Conservation (phyloP, 1,284 basidiomycete genomes). For the Baeospora myosura region DNA sequence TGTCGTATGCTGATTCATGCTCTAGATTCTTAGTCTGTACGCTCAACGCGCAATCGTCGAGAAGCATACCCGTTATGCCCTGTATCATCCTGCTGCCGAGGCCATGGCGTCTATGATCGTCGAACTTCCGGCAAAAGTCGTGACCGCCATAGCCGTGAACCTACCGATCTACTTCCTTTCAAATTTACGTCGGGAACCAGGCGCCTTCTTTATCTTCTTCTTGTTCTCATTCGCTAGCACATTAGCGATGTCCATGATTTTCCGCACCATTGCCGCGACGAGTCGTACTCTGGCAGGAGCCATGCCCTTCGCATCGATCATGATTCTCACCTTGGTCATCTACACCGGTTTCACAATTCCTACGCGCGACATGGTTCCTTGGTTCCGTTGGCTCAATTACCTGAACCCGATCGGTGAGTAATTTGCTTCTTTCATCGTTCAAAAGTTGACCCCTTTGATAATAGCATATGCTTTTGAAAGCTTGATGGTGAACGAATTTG, state of each 20-base stretch:
- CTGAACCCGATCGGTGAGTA: constrained; percentile 18
- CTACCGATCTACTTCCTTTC: constrained; percentile 64
- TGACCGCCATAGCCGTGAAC: constrained; percentile 41
- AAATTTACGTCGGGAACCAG: constrained; percentile 35
- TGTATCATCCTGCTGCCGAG: constrained; percentile 64
- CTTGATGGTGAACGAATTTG: constrained; percentile 41
- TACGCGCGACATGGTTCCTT: constrained; percentile 11
- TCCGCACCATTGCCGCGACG: constrained; percentile 35
- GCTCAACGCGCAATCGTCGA: constrained; percentile 66
- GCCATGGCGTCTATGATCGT: constrained; percentile 64
- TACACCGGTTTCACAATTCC: constrained; percentile 23
- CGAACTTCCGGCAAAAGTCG: constrained; percentile 59
- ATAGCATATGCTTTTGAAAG: constrained; percentile 31
- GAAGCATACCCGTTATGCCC: constrained; percentile 49
- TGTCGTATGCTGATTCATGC: too few relatives aligned
- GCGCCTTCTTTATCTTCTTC: constrained; percentile 20
- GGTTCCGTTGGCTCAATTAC: constrained; percentile 36
- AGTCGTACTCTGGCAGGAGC: constrained; percentile 32
- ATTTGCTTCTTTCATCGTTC: not conserved
- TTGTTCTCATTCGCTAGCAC: constrained; percentile 29
- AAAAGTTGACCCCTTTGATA: constrained; percentile 15
- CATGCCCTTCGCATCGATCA: constrained; percentile 31
- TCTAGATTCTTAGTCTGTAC: constrained; percentile 71
- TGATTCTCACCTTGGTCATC: constrained; percentile 36
- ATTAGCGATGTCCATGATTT: constrained; percentile 37